phyloP scores from a whole-genome alignment of 1,284 basidiomycete species.

The Leccinum subspadiceum region DNA sequence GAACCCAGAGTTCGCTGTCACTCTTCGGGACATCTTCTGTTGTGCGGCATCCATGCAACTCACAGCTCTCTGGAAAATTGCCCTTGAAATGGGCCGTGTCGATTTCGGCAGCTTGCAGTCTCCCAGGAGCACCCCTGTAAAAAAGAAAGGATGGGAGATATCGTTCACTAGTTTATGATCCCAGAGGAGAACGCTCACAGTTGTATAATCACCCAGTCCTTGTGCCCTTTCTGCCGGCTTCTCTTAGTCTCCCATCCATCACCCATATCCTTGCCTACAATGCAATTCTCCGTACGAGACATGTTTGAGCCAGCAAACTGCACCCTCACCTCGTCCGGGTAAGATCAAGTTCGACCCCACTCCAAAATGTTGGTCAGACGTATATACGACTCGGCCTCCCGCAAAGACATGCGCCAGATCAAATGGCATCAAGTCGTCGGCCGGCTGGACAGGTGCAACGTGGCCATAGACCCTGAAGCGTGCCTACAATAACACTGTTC shows the following conservation, averaged over 20 bases:
- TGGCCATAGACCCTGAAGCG: slow-evolving; percentile 87
- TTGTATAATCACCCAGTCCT: slow-evolving; percentile 90
- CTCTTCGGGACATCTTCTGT: slow-evolving; percentile 39
- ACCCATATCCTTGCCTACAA: slow-evolving; percentile 82
- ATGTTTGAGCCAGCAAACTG: background rate
- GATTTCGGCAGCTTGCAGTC: slow-evolving; percentile 79
- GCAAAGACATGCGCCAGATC: slow-evolving; percentile 92
- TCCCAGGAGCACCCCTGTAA: slow-evolving; percentile 63
- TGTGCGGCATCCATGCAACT: slow-evolving; percentile 67
- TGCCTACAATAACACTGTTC: slow-evolving; percentile 49
- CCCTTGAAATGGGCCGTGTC: slow-evolving; percentile 97
- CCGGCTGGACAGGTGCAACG: slow-evolving; percentile 65
- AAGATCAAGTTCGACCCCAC: slow-evolving; percentile 88
- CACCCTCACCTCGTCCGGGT: slow-evolving; percentile 71
- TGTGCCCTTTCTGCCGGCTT: slow-evolving; percentile 75
- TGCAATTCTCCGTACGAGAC: background rate
- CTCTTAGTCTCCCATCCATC: slow-evolving; percentile 99
- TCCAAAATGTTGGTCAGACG: slow-evolving; percentile 94
- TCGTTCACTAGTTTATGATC: slow-evolving; percentile 6
- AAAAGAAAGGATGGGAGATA: slow-evolving; percentile 2
- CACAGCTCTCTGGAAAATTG: slow-evolving; percentile 91
- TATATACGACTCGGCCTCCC: slow-evolving; percentile 79
- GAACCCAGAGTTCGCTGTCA: slow-evolving; percentile 62
- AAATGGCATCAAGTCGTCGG: slow-evolving; percentile 48
- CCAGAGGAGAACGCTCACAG: slow-evolving; percentile 53